A percentile compares a stretch with the other conserved stretches of the same genome.
Conservation (phyloP, 2,329 filamentous ascomycete species). For the Alternaria ethzedia region DNA sequence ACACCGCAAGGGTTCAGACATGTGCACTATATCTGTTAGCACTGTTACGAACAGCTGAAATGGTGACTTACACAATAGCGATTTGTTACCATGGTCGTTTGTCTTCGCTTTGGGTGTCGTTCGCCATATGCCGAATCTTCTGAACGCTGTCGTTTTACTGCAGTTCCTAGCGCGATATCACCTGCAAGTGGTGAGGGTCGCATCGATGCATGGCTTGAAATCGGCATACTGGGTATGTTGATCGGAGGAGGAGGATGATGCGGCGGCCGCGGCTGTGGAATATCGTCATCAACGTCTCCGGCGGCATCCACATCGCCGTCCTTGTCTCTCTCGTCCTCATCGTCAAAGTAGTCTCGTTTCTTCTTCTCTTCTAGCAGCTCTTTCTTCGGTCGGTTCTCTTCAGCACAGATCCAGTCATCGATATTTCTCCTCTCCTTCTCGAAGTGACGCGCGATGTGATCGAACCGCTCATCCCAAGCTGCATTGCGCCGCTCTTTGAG, state of each 20-base stretch:
- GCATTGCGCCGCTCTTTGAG: slow-evolving; percentile 58
- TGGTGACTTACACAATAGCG: slow-evolving; percentile 16
- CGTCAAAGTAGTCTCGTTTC: slow-evolving; percentile 28
- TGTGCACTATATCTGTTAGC: slow-evolving; percentile 11
- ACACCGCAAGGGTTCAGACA: not conserved
- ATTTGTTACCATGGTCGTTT: not conserved
- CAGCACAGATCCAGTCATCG: slow-evolving; percentile 61
- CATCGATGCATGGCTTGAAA: not conserved
- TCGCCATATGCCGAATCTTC: not conserved
- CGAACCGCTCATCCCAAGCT: slow-evolving; percentile 66
- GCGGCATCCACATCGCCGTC: slow-evolving; percentile 11
- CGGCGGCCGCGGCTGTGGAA: not conserved
- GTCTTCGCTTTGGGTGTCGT: not conserved
- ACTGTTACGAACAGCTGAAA: not conserved
- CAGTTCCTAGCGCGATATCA: not conserved
- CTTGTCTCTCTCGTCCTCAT: slow-evolving; percentile 14
- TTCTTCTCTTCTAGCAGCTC: slow-evolving; percentile 26
- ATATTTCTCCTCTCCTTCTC: slow-evolving; percentile 62
- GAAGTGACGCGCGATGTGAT: slow-evolving; percentile 80
- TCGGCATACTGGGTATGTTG: not conserved
- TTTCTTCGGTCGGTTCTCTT: slow-evolving; percentile 46
- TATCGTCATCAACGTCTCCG: slow-evolving; percentile 5
- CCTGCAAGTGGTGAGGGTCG: not conserved
- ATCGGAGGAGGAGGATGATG: not conserved
- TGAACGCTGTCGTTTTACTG: not conserved